Conservation (phyloP, 1,139 yeast genomes). For the Suhomyces chickasaworum region DNA sequence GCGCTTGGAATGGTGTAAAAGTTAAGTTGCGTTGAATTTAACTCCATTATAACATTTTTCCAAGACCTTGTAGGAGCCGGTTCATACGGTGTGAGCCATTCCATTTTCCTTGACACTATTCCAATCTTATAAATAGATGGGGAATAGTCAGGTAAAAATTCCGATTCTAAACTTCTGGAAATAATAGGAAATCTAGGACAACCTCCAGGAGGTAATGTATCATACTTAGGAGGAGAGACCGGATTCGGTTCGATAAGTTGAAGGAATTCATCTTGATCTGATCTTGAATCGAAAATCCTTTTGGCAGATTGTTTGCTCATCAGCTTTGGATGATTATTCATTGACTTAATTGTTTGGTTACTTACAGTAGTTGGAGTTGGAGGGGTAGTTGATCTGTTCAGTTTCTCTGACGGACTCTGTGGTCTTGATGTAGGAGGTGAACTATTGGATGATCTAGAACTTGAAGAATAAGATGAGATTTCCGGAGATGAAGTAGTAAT, state of each 20-base stretch:
- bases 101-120: conserved; percentile 55
- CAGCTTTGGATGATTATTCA: neutral
- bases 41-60: conserved; percentile 62
- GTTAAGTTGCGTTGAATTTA: conserved; percentile 75
- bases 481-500: conserved; percentile 10
- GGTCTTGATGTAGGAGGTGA: conserved; percentile 14
- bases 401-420: conserved; percentile 9
- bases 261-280: conserved; percentile 25
- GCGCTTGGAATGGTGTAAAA: conserved; percentile 49
- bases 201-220: conserved; percentile 48
- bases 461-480: conserved; percentile 11
- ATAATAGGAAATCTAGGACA: conserved; percentile 55
- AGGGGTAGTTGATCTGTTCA: conserved; percentile 11
- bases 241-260: conserved; percentile 54
- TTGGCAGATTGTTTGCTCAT: neutral
- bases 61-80: conserved; percentile 62
- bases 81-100: conserved; percentile 70
- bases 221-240: conserved; percentile 51
- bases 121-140: conserved; percentile 63
- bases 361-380: conserved; percentile 8
- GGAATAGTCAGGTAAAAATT: conserved; percentile 47
- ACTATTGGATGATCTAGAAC: conserved; percentile 12
- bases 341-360: neutral
- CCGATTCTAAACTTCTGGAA: neutral
- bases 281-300: neutral